Base-by-base conservation (phyloP, 495 filamentous ascomycete genomes). In the Daldinia bambusicola region DNA sequence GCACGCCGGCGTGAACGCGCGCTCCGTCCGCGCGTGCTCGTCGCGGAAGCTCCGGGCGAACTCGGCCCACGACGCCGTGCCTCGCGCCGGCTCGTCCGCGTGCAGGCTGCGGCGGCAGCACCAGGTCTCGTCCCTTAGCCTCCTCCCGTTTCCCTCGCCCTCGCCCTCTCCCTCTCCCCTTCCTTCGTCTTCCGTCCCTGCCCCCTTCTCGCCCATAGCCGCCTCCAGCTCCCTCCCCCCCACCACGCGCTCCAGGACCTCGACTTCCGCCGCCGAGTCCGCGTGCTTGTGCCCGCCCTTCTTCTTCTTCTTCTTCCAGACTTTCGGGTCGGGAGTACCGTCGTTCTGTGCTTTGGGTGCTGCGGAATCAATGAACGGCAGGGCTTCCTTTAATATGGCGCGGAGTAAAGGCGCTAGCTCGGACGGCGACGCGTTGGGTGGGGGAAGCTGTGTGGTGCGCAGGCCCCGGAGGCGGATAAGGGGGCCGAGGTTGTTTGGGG, bases 1-100 rank as follows among this genome's bases (percentile, higher is more conserved):
- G 7, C 93, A 86, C 59, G 84, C 85, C 13, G 91, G 91, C 36
- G 91, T 95, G 76, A 92, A 94, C 45, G 86, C 86, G 74, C 79
- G 84, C 79, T 96, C 93, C 67, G 91, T 84, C 77, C 86, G 79
- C 5, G 85, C 86, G 78, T 95, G 93, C 55, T 88, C 77, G 12
- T 82, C 78, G 68, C 87, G 84, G 70, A 94, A 78, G 37, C 84
- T 86, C 0, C 67, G 66, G 22, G 84, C 80, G 69, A 95, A 94
- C 68, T 95, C 92, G 0, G 66, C 77, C 83, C 86, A 92, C 20
- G 77, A 84, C 6, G 90, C 91, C 4, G 90, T 89, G 0, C 90
- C 90, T 14, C 81, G 71, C 43, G 76, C 74, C 4, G 78, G 71
- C 1, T 74, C 76, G 61, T 93, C 84, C 32, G 77, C 77, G 78